Base-by-base conservation (phyloP, 257 asterid species). In the Lycium ferocissimum region DNA sequence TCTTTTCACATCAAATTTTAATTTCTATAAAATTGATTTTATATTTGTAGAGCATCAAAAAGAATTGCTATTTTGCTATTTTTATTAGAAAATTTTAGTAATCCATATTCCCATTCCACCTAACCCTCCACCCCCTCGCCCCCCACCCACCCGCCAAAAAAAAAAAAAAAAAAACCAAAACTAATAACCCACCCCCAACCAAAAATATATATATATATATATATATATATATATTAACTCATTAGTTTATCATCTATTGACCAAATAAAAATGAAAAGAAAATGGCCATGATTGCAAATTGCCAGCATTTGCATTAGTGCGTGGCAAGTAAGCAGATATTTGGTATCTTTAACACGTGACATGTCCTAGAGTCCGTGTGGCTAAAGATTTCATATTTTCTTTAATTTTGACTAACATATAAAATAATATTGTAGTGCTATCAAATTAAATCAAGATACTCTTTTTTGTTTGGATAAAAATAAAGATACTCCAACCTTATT, bases 291-390 rank as follows among this genome's bases (percentile, higher is more conserved):
- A 58, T 17, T 17, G 33, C n/a, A 0, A 22, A 76, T 13, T 7
- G 51, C n/a, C 6, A 37, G 5, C 37, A 76, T 13, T 13, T 51
- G 3, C n/a, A 51, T 76, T 51, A 76, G 63, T 76, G 82, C 63
- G 82, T 26, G 82, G 47, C 82, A 26, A 51, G 26, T 76, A 76
- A 76, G 47, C 51, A 51, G 81, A 76, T 51, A 76, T 51, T 51
- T 22, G 47, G 22, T 51, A 14, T 51, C 7, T 51, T 20, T 51
- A 76, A 76, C 9, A 76, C 20, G 20, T 3, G 14, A 51, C 82
- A 51, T 15, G 58, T 76, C 82, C 82, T 26, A 53, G 18, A 6
- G 14, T 51, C 6, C 59, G 4, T 51, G 43, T 76, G 45, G 0
- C 40, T 51, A 51, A 69, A 51, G 22, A 51, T 76, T 49, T 75